Evolutionary conservation across 2,329 filamentous ascomycete genomes (phyloP).

Genomic region (Nemania diffusa): DNA sequence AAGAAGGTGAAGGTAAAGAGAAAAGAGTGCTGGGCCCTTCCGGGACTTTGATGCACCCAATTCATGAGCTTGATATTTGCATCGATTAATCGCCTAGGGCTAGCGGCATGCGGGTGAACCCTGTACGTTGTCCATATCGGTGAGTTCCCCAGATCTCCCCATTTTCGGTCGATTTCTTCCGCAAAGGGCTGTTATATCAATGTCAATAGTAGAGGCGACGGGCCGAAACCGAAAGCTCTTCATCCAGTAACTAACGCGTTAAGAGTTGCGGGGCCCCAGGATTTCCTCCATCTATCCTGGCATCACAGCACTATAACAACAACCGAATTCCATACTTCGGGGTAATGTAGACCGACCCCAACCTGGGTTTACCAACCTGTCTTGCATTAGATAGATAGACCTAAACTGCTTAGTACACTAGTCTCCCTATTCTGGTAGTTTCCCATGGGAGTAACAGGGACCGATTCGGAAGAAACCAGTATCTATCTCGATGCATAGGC

Average conservation of each 20-base stretch:
- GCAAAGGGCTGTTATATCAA: neutral
- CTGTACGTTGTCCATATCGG: neutral
- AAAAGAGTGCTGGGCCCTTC: neutral
- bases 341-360: conserved; percentile 21
- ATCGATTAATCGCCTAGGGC: neutral
- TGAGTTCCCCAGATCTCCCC: neutral
- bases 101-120: neutral
- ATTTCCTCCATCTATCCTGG: neutral
- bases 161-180: conserved; percentile 15
- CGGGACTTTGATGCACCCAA: neutral
- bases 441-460: too few relatives aligned
- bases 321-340: conserved; percentile 9
- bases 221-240: neutral
- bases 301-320: neutral
- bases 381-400: neutral
- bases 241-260: neutral
- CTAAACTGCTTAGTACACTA: too few relatives aligned
- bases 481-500: too few relatives aligned
- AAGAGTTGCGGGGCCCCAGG: conserved; percentile 18
- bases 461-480: neutral
- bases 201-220: neutral
- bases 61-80: neutral
- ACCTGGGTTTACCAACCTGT: neutral
- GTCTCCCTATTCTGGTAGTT: too few relatives aligned
- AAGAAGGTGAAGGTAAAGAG: neutral